phyloP scores from a whole-genome alignment of 345 rosid species.

The Iberis pinnata region DNA sequence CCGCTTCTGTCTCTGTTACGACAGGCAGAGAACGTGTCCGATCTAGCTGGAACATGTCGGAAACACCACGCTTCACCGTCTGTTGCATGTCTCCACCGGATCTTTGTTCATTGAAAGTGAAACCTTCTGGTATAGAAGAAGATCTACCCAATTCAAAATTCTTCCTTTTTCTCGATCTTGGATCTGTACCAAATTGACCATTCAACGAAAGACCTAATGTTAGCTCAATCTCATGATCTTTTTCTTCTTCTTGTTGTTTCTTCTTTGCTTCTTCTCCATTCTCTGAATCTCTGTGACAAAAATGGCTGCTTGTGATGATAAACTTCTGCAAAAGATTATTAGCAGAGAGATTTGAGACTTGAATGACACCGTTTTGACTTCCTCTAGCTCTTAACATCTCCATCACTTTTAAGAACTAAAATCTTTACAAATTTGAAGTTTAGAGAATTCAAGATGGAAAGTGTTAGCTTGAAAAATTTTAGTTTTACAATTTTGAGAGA shows the following conservation, averaged over 20 bases:
- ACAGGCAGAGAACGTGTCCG: conserved; percentile 66
- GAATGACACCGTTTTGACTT: conserved; percentile 19
- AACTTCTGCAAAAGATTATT: conserved; percentile 25
- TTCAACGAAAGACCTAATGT: conserved; percentile 75
- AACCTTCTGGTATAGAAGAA: conserved; percentile 60
- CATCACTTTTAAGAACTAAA: conserved; percentile 11
- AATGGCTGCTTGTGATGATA: conserved; percentile 21
- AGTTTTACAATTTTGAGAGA: conserved; percentile 17
- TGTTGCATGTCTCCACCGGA: conserved; percentile 18
- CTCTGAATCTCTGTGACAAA: conserved; percentile 17
- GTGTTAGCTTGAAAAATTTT: too few species aligned
- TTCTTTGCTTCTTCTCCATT: conserved; percentile 23
- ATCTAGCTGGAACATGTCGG: conserved; percentile 29
- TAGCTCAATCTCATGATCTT: conserved; percentile 54
- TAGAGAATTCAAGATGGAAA: background rate
- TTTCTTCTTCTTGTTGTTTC: conserved; percentile 22
- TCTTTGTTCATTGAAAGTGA: conserved; percentile 23
- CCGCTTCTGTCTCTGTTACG: conserved; percentile 47
- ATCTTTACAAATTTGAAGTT: background rate
- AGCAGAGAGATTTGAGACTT: conserved; percentile 16
- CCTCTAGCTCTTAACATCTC: conserved; percentile 20
- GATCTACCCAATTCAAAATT: conserved; percentile 37
- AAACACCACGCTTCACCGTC: conserved; percentile 18
- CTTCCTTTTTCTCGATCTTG: conserved; percentile 40
- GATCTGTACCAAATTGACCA: conserved; percentile 83